Evolutionary conservation across 2,329 filamentous ascomycete species (phyloP), one percentile per base, ranked within the genome.

Genomic region (Ophiostoma himal-ulmi): DNA sequence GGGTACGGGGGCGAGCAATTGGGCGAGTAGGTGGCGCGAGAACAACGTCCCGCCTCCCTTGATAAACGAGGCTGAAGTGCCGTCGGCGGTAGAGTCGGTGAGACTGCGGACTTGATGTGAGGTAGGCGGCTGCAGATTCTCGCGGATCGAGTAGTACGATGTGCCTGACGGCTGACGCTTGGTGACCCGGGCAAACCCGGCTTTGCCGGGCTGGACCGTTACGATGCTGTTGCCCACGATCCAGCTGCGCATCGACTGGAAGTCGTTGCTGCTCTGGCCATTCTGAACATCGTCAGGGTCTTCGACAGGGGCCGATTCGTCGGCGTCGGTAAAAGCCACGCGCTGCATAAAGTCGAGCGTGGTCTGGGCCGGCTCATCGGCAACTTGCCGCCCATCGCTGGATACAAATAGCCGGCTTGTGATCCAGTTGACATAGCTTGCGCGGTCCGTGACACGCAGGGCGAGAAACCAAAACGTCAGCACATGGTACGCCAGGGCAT

Each of bases 401-500:
- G 97, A 92, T 10, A 86, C 90, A 75, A 94, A 94, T 11, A 99
- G 84, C 73, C 93, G 93, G 76, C 90, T 93, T 13, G 91, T 90
- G 73, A 99, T 97, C 92, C 93, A 97, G 37, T 89, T 88, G 68
- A 97, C 93, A 74, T 96, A 90, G 72, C 88, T 92, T 44, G 90
- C 87, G 68, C 95, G 89, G 77, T 97, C 93, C 52, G 90, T 87
- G 68, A 97, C 85, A 76, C 93, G 94, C 75, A 99, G 79, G 0
- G 93, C 91, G 75, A 99, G 84, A 78, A 98, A 99, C 95, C 95
- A 99, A 77, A 96, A 97, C 1, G 93, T 91, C 74, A 99, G 94
- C 75, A 97, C 93, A 78, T 98, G 94, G 77, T 97, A 97, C 10
- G 94, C 94, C 69, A 98, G 83, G 1, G 93, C 91, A 78, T 96